These are phyloP conservation scores for Elsinoe fawcettii DNA, from an alignment of 2,329 filamentous ascomycete genomes.

Conservation along the genomic window DNA sequence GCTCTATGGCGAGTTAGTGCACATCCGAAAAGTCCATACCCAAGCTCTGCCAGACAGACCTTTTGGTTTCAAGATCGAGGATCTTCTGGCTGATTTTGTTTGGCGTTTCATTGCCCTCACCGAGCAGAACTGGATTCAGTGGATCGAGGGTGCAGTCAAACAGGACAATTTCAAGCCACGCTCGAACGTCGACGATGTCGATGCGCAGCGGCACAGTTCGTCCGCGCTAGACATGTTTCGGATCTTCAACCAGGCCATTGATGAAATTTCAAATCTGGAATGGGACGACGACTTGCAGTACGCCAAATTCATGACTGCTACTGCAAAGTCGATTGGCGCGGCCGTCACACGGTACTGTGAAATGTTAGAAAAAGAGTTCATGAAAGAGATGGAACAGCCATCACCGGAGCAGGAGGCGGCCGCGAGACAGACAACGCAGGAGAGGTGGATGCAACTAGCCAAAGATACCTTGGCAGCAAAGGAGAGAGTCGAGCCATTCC, in stretches of 20 bases:
- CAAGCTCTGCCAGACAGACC: constrained; percentile 62
- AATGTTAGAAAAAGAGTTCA: constrained; percentile 74
- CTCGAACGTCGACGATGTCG: constrained; percentile 50
- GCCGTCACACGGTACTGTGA: constrained; percentile 89
- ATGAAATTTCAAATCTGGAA: constrained; percentile 75
- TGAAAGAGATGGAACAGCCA: constrained; percentile 84
- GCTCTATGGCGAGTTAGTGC: constrained; percentile 79
- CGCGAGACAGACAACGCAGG: constrained; percentile 71
- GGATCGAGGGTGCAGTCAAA: constrained; percentile 84
- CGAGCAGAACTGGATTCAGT: constrained; percentile 69
- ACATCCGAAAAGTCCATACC: constrained; percentile 72
- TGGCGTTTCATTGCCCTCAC: constrained; percentile 89
- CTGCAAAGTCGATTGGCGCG: constrained; percentile 74
- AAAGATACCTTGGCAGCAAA: constrained; percentile 89
- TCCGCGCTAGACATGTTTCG: constrained; percentile 91
- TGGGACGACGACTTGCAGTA: constrained; percentile 94
- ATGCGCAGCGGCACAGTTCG: constrained; percentile 83
- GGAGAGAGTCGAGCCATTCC: constrained; percentile 91
- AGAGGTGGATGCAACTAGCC: constrained; percentile 86
- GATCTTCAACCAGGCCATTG: constrained; percentile 84
- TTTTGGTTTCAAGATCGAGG: constrained; percentile 84
- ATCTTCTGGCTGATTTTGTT: constrained; percentile 80
- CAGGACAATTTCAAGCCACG: constrained; percentile 80
- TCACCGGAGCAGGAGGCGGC: constrained; percentile 80
- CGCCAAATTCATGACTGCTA: constrained; percentile 91